Percentiles rank a stretch among this genome's conserved stretches.
phyloP scores from a whole-genome alignment of 192 early-diverging fungal genomes.

The Jimgerdemannia flammicorona region DNA sequence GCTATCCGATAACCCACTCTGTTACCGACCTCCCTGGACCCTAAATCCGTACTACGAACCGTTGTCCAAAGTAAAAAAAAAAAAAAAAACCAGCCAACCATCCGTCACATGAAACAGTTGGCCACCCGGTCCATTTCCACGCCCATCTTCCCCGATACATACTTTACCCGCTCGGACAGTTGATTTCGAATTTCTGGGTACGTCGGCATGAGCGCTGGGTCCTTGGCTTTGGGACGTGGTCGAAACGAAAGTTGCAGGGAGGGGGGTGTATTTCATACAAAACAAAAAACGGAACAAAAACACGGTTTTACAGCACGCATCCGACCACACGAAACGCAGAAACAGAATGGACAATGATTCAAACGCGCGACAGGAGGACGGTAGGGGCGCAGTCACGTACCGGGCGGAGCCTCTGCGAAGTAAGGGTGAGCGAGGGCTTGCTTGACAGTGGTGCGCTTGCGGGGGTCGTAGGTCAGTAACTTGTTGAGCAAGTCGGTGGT shows the following conservation, averaged over 20 bases:
- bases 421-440: slow-evolving; percentile 70
- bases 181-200: slow-evolving; percentile 53
- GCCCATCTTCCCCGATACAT: slow-evolving; percentile 3
- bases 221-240: slow-evolving; percentile 16
- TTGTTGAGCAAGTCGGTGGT: slow-evolving; percentile 59
- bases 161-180: slow-evolving; percentile 31
- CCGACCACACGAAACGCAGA: too few relatives aligned
- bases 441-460: slow-evolving; percentile 56
- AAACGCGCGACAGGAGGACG: too few relatives aligned
- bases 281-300: slow-evolving; percentile 13
- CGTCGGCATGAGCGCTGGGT: slow-evolving; percentile 49
- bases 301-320: not conserved
- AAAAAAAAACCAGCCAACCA: too few relatives aligned
- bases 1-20: too few relatives aligned
- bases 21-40: too few relatives aligned
- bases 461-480: slow-evolving; percentile 75
- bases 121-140: not conserved
- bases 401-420: slow-evolving; percentile 70
- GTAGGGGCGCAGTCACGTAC: slow-evolving; percentile 7
- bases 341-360: too few relatives aligned
- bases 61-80: not conserved
- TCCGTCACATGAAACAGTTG: not conserved
- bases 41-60: not conserved
- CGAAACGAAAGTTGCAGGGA: not conserved
- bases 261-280: slow-evolving; percentile 9